Base-by-base conservation (phyloP, 1,139 yeast genomes). In the Debaryomyces singareniensis region DNA sequence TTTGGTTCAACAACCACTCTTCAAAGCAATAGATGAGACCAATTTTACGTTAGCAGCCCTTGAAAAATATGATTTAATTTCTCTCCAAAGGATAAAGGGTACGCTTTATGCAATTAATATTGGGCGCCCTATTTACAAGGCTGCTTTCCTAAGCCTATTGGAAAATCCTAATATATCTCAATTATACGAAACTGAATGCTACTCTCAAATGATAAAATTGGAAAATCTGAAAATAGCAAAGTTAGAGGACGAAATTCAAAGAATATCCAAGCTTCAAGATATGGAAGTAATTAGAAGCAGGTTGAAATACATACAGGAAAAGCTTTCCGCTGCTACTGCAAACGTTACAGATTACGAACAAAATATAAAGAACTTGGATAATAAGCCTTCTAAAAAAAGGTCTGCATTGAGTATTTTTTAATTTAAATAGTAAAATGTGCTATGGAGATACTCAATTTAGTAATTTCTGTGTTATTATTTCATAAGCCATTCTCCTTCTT, bases 121-220 rank as follows among this genome's bases (percentile, higher is more conserved):
- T 1, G 95, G 96, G 0, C 78, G 89, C 45, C 98, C 98, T 1
- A 61, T 91, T 15, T 89, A 67, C 52, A 71, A 72, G 37, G 86
- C 91, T 0, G 96, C 97, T 0, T 91, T 91, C 58, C 51, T 63
- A 33, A 69, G 73, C 34, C 64, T 91, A 46, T 68, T 78, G 4
- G 47, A 61, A 1, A 91, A 86, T 49, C 47, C 60, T 11, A 68
- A 70, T 23, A 59, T 84, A 7, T 71, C 64, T 36, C 75, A 75
- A 15, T 63, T 75, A 14, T 69, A 84, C 54, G 95, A 86, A 49
- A 65, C 78, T 2, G 69, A 74, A 18, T 75, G 78, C 39, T 58
- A 80, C 30, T 59, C 64, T 29, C 65, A 66, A 27, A 58, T 78
- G 33, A 70, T 85, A 28, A 54, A 64, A 9, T 52, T 72, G 31